These are phyloP conservation scores for Marsdenia floribunda DNA, from an alignment of 257 asterid genomes.

Conservation along the genomic window DNA sequence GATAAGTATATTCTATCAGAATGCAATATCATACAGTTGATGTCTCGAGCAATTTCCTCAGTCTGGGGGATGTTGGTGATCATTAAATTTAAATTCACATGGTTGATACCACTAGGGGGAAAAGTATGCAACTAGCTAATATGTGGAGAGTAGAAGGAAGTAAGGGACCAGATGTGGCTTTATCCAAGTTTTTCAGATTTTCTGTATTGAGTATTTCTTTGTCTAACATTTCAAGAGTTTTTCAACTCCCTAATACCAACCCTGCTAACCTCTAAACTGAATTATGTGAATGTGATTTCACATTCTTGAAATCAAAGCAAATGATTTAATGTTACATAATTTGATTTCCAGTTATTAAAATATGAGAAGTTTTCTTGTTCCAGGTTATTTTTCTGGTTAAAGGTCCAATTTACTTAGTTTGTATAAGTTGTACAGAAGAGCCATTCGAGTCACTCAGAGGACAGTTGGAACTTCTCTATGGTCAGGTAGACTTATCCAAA, in stretches of 20 bases:
- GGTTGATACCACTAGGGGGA: background rate
- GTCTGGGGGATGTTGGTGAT: background rate
- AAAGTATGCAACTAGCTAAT: background rate
- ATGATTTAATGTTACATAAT: background rate
- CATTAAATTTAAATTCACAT: background rate
- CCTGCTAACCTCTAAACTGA: background rate
- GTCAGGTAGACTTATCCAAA: slow-evolving; percentile 52
- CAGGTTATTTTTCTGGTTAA: slow-evolving; percentile 94
- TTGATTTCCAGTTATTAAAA: background rate
- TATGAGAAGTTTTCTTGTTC: slow-evolving; percentile 17
- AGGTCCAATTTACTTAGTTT: slow-evolving; percentile 96
- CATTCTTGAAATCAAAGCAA: background rate
- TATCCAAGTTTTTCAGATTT: background rate
- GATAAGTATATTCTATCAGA: background rate
- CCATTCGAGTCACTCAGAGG: slow-evolving; percentile 84
- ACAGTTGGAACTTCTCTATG: slow-evolving; percentile 82
- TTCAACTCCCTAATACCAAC: background rate
- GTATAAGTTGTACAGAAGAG: slow-evolving; percentile 98
- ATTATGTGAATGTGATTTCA: background rate
- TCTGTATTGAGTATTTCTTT: background rate
- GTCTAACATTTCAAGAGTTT: background rate
- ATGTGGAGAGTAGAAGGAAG: background rate
- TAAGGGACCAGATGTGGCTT: background rate
- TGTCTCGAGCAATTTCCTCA: background rate
- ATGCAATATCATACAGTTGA: background rate